Evolutionary conservation across 2,329 filamentous ascomycete genomes (phyloP).

Genomic region (Monascus ruber): DNA sequence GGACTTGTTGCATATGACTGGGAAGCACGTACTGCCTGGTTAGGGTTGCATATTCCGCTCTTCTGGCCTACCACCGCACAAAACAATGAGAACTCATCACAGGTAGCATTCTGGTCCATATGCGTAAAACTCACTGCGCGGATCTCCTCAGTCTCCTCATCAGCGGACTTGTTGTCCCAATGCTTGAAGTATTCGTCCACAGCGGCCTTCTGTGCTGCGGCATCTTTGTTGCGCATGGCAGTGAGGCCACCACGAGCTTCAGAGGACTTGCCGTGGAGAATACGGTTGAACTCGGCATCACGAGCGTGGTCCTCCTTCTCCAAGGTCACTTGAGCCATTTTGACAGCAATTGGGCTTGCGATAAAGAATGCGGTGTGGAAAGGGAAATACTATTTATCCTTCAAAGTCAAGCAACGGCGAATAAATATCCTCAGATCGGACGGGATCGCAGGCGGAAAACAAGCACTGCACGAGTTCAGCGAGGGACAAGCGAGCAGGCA

Average conservation of each 20-base stretch:
- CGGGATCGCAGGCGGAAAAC: too few species aligned
- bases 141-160: conserved; percentile 69
- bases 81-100: conserved; percentile 6
- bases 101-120: not conserved
- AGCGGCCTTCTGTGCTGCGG: conserved; percentile 64
- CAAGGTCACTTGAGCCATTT: conserved; percentile 48
- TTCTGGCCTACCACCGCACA: conserved; percentile 48
- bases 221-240: conserved; percentile 78
- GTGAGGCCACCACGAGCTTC: conserved; percentile 60
- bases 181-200: conserved; percentile 94
- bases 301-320: conserved; percentile 73
- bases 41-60: conserved; percentile 81
- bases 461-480: not conserved
- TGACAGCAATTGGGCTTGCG: conserved; percentile 8
- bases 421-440: too few species aligned
- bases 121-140: conserved; percentile 51
- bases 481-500: not conserved
- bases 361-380: conserved; percentile 3
- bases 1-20: not conserved
- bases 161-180: conserved; percentile 75
- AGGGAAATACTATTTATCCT: conserved; percentile 5
- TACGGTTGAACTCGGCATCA: conserved; percentile 85
- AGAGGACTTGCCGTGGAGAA: conserved; percentile 66
- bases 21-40: conserved; percentile 67
- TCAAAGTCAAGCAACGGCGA: not conserved